A percentile compares a stretch with the other conserved stretches of the same genome.
These are phyloP conservation scores for Drechslera avenae DNA, from an alignment of 2,329 filamentous ascomycete species.

Conservation along the genomic window DNA sequence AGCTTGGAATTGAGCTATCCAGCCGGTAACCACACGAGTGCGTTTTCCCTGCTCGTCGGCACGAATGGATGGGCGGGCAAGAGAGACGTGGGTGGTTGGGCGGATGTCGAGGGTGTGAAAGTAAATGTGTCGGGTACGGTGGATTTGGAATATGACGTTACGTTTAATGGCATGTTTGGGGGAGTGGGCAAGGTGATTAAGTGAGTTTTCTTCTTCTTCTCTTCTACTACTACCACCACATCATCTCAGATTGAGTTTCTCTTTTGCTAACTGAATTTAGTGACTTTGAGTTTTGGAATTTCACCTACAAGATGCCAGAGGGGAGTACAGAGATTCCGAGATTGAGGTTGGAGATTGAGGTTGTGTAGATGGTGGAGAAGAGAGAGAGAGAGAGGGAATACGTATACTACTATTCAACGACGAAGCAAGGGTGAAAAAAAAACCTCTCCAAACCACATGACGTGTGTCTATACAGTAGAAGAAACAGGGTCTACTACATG, in stretches of 20 bases:
- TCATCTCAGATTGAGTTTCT: no score
- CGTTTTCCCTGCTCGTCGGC: slow-evolving; percentile 58
- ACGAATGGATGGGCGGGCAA: slow-evolving; percentile 52
- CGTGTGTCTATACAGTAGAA: no score
- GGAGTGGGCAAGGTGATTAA: slow-evolving; percentile 22
- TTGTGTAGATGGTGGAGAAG: neutral
- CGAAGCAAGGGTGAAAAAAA: no score
- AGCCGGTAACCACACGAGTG: slow-evolving; percentile 54
- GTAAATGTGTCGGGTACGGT: slow-evolving; percentile 56
- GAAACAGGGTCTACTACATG: no score
- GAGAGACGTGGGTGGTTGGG: slow-evolving; percentile 54
- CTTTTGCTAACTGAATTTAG: slow-evolving; percentile 12
- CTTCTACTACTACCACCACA: no score
- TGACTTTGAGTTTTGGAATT: slow-evolving; percentile 52
- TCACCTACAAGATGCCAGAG: slow-evolving; percentile 48
- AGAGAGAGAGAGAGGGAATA: no score
- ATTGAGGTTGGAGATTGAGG: slow-evolving; percentile 33
- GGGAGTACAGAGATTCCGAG: slow-evolving; percentile 32
- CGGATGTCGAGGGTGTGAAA: slow-evolving; percentile 56
- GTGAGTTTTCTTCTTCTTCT: no score
- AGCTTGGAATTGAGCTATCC: slow-evolving; percentile 62
- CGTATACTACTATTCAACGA: no score
- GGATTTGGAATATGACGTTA: slow-evolving; percentile 48
- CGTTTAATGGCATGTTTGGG: slow-evolving; percentile 53
- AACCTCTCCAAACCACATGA: no score